These are phyloP conservation scores for Plasmodium knowlesi DNA, from an alignment of 169 alveolate genomes.

Conservation along the genomic window DNA sequence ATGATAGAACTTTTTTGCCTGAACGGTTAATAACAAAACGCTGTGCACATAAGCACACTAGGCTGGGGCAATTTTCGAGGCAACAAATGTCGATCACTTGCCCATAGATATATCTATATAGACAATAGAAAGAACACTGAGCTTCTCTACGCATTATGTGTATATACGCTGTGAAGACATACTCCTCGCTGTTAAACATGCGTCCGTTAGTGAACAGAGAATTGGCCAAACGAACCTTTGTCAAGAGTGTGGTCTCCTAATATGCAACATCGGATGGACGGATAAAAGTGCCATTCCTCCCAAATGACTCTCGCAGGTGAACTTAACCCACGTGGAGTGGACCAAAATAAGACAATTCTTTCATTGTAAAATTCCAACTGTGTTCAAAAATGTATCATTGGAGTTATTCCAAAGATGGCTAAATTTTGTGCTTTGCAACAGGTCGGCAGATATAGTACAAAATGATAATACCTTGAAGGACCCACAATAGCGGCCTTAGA, in stretches of 20 bases:
- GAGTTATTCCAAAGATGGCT: background rate
- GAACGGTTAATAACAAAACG: background rate
- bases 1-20: background rate
- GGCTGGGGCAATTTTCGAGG: background rate
- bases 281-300: background rate
- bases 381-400: background rate
- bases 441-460: background rate
- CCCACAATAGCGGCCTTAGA: background rate
- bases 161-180: background rate
- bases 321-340: background rate
- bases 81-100: background rate
- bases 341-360: background rate
- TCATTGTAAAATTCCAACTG: background rate
- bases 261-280: background rate
- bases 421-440: background rate
- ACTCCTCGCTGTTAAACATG: background rate
- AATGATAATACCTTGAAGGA: background rate
- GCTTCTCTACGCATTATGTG: background rate
- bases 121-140: background rate
- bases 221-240: background rate
- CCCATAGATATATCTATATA: background rate
- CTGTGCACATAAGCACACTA: background rate
- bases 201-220: background rate
- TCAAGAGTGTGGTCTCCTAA: background rate
- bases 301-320: background rate